Evolutionary conservation across 768 basidiomycete species (phyloP).

Genomic region (Plicaturopsis crispa): DNA sequence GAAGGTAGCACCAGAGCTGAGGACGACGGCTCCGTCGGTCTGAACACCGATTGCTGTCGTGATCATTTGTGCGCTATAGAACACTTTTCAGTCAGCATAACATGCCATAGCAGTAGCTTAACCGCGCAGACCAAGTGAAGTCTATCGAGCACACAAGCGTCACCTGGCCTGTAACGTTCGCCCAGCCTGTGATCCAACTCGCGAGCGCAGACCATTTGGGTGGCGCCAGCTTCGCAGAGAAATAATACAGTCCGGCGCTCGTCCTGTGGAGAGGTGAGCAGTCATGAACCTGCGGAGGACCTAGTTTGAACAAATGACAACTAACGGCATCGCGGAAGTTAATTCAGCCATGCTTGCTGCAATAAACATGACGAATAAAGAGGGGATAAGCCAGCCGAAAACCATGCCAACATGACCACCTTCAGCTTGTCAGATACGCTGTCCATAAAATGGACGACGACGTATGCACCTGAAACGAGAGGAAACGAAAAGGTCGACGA

Average conservation of each 20-base stretch:
- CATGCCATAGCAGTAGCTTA: background rate
- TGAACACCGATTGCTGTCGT: constrained; percentile 60
- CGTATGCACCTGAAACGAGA: constrained; percentile 44
- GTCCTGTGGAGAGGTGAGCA: constrained; percentile 39
- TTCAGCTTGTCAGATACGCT: constrained; percentile 12
- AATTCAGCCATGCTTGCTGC: constrained; percentile 71
- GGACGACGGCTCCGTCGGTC: constrained; percentile 41
- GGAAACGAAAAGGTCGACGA: constrained; percentile 61
- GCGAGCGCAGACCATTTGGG: constrained; percentile 52
- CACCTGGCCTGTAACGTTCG: constrained; percentile 66
- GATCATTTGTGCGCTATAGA: constrained; percentile 63
- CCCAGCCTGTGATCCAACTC: constrained; percentile 67
- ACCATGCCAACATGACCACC: constrained; percentile 76
- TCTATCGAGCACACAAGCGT: constrained; percentile 70
- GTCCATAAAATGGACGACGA: background rate
- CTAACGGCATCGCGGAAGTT: constrained; percentile 71
- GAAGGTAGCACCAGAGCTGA: constrained; percentile 56
- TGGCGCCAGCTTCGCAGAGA: constrained; percentile 68
- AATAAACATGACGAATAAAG: constrained; percentile 57
- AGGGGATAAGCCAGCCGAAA: constrained; percentile 71
- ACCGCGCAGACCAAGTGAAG: constrained; percentile 40
- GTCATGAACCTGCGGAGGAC: background rate
- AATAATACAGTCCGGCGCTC: constrained; percentile 74
- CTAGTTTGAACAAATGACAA: constrained; percentile 7
- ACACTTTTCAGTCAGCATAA: too few relatives aligned